These are phyloP conservation scores for Hemisphaericaspora xylanilytica DNA, from an alignment of 1,139 yeast species.

Conservation along the genomic window DNA sequence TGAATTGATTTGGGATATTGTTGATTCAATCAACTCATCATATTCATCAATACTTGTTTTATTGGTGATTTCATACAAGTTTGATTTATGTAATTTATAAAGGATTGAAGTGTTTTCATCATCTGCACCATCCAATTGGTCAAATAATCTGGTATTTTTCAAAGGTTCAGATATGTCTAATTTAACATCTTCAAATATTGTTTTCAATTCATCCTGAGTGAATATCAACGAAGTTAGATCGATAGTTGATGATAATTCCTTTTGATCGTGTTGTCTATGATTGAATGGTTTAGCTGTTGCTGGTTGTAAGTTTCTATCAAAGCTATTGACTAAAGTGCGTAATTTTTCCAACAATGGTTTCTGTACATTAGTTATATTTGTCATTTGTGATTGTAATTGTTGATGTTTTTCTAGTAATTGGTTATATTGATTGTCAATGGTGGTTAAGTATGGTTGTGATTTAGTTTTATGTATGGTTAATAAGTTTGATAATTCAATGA, in stretches of 20 bases:
- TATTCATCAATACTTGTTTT: conserved; percentile 28
- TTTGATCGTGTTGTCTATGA: conserved; percentile 6
- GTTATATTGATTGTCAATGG: conserved; percentile 19
- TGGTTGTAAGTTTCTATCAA: conserved; percentile 19
- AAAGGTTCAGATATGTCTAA: conserved; percentile 25
- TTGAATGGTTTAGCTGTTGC: conserved; percentile 8
- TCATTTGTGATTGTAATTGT: conserved; percentile 21
- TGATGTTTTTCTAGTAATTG: conserved; percentile 19
- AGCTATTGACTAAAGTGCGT: conserved; percentile 25
- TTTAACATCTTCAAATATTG: conserved; percentile 22
- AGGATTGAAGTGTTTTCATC: too few species aligned
- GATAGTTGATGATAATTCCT: conserved; percentile 12
- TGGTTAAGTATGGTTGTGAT: conserved; percentile 2
- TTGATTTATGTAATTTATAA: conserved; percentile 15
- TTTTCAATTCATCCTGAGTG: conserved; percentile 19
- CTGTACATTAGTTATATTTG: conserved; percentile 29
- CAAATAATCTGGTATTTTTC: conserved; percentile 22
- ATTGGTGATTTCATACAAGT: conserved; percentile 16
- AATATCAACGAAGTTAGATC: conserved; percentile 23
- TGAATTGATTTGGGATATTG: conserved; percentile 26
- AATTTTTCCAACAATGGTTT: conserved; percentile 39
- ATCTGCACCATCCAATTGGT: conserved; percentile 23
- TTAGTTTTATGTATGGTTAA: conserved; percentile 19
- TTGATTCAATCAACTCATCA: conserved; percentile 29
- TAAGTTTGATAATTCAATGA: conserved; percentile 21